These are phyloP conservation scores for Aspergillus leporis DNA, from an alignment of 495 filamentous ascomycete genomes.

Conservation along the genomic window DNA sequence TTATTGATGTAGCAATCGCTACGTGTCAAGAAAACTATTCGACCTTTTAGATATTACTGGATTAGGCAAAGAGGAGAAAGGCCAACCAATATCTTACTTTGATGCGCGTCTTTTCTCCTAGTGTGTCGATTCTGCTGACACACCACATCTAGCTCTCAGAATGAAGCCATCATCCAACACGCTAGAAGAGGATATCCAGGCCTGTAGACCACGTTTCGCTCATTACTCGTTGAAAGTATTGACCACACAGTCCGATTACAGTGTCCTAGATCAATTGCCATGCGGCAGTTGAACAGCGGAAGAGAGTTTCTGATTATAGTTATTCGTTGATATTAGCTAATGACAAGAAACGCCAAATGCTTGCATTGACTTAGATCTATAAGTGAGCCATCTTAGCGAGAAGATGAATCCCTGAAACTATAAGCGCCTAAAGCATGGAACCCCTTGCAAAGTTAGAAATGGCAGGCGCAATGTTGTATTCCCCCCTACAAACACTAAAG, in stretches of 20 bases:
- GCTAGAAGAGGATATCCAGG: conserved; percentile 22
- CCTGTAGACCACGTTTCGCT: conserved; percentile 23
- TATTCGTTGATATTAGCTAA: too few relatives aligned
- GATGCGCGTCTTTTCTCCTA: conserved; percentile 29
- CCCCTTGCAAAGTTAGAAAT: background rate
- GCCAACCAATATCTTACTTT: conserved; percentile 25
- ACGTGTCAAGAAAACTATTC: background rate
- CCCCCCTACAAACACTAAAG: background rate
- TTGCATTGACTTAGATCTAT: too few relatives aligned
- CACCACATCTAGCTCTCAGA: background rate
- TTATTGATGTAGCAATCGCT: conserved; percentile 25
- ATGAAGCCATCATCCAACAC: conserved; percentile 8
- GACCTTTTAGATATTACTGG: conserved; percentile 29
- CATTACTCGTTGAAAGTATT: conserved; percentile 20
- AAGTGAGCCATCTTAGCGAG: too few relatives aligned
- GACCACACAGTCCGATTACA: conserved; percentile 8
- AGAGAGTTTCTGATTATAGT: conserved; percentile 20
- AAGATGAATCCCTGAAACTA: too few relatives aligned
- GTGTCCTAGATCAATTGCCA: conserved; percentile 27
- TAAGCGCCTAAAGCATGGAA: too few relatives aligned
- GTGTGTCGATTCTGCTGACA: conserved; percentile 19
- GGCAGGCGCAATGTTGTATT: background rate
- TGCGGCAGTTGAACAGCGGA: conserved; percentile 26
- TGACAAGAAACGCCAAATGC: too few relatives aligned
- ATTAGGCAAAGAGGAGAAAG: conserved; percentile 28